Evolutionary conservation across 768 basidiomycete species (phyloP).

Genomic region (Termitomyces heimii): DNA sequence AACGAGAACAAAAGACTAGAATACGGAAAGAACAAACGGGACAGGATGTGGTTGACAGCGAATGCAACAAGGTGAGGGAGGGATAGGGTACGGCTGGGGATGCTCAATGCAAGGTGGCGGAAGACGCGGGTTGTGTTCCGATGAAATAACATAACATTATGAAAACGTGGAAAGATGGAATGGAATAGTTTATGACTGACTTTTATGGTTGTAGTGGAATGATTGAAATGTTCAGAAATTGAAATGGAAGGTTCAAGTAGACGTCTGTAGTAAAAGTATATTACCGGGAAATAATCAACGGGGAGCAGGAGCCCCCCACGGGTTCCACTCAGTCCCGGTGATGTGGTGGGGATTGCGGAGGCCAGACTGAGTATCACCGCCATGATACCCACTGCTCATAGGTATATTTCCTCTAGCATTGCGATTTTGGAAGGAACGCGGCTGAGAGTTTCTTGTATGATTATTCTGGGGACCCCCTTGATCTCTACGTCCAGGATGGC

Average conservation of each 20-base stretch:
- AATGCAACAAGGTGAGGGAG: slow-evolving; percentile 8
- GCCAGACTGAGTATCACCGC: slow-evolving; percentile 14
- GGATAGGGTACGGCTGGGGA: slow-evolving; percentile 3
- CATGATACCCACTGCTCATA: slow-evolving; percentile 15
- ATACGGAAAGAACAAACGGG: neutral
- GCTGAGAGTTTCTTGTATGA: slow-evolving; percentile 16
- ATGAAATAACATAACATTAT: slow-evolving; percentile 7
- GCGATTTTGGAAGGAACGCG: slow-evolving; percentile 20
- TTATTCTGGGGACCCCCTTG: slow-evolving; percentile 16
- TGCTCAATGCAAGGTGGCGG: slow-evolving; percentile 4
- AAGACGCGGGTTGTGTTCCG: slow-evolving; percentile 3
- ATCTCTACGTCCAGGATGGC: slow-evolving; percentile 20
- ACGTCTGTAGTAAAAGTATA: slow-evolving; percentile 1
- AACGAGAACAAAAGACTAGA: neutral
- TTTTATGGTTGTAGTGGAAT: slow-evolving; percentile 9
- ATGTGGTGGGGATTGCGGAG: slow-evolving; percentile 13
- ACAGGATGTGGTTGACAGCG: neutral
- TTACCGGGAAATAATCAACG: slow-evolving; percentile 14
- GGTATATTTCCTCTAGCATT: slow-evolving; percentile 19
- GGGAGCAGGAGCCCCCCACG: slow-evolving; percentile 21
- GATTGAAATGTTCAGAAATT: slow-evolving; percentile 4
- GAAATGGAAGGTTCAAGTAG: slow-evolving; percentile 2
- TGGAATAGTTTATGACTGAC: slow-evolving; percentile 6
- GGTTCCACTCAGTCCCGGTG: slow-evolving; percentile 24
- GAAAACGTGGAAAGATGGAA: slow-evolving; percentile 11